phyloP scores from a whole-genome alignment of 2,329 filamentous ascomycete genomes.

The Clonostachys sp. region DNA sequence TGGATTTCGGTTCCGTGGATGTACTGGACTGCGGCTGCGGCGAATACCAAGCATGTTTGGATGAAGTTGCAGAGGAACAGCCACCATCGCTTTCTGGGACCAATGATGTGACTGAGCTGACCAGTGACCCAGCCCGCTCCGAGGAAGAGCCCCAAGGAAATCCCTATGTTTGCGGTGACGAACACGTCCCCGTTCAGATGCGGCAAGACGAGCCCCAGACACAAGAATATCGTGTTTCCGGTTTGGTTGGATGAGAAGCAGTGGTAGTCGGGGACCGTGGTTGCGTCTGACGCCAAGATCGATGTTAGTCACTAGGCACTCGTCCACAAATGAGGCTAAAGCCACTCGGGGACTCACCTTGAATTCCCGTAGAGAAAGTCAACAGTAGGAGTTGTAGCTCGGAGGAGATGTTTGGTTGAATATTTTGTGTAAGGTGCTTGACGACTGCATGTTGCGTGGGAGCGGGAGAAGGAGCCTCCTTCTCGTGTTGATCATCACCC shows the following conservation, averaged over 20 bases:
- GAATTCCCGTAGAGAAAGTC: constrained; percentile 46
- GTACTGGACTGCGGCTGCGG: constrained; percentile 43
- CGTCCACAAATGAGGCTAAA: too few relatives aligned
- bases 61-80: constrained; percentile 47
- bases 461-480: too few relatives aligned
- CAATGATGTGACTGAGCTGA: constrained; percentile 49
- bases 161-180: constrained; percentile 46
- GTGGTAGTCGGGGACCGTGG: constrained; percentile 56
- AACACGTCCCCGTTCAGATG: constrained; percentile 42
- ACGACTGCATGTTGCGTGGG: neutral
- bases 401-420: constrained; percentile 32
- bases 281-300: constrained; percentile 36
- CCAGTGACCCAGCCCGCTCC: constrained; percentile 49
- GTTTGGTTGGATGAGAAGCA: constrained; percentile 63
- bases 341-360: constrained; percentile 23
- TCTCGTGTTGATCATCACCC: too few relatives aligned
- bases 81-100: constrained; percentile 46
- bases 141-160: constrained; percentile 51
- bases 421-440: constrained; percentile 14
- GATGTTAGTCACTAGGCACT: neutral
- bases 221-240: constrained; percentile 58
- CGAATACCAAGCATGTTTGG: constrained; percentile 51
- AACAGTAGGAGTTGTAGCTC: constrained; percentile 40
- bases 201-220: constrained; percentile 44
- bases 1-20: constrained; percentile 24